Base-by-base conservation (phyloP, 2,329 filamentous ascomycete species). In the Phyllosticta citrichinensis region DNA sequence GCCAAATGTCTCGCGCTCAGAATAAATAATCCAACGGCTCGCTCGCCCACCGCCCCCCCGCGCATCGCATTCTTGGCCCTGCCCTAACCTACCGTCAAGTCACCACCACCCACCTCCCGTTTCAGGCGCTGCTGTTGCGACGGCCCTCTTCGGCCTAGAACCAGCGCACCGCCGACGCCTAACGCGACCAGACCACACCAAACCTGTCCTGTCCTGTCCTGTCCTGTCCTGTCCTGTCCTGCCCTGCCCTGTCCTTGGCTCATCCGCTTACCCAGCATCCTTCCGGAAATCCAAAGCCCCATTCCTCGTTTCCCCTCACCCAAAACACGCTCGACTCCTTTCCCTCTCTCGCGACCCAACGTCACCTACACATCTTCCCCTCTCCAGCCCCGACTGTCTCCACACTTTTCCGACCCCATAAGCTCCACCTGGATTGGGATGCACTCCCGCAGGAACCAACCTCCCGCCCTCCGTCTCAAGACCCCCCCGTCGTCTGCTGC, bases 401-500 rank as follows among this genome's bases (percentile, higher is more conserved):
- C 27, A 30, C 27, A 30, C 9, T 30, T 30, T 30, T 30, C 9
- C 25, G 22, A 30, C 27, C 6, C 27, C 6, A 30, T 8, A 30
- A 30, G 27, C 6, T 30, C 27, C 27, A 30, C 27, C 27, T 57
- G 55, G 60, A 70, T 66, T 70, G 71, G 74, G 40, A 74, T 74
- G 71, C 66, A 68, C 61, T 67, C 70, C 25, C 68, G 70, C 54
- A 74, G 72, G 63, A 56, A 65, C 30, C 68, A 63, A 25, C 64
- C 62, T 59, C 65, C 69, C 55, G 58, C 68, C 22, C 62, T 73
- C 20, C 70, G 69, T 54, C 69, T 74, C 65, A 65, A 66, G 62
- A 70, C 72, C 6, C 63, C 65, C 10, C 68, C 69, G 33, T 74
- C 72, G 9, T 69, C 68, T 61, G 65, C 66, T 27, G 71, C 71